Evolutionary conservation across 345 rosid genomes (phyloP).

Genomic region (Eucalyptus regnans): DNA sequence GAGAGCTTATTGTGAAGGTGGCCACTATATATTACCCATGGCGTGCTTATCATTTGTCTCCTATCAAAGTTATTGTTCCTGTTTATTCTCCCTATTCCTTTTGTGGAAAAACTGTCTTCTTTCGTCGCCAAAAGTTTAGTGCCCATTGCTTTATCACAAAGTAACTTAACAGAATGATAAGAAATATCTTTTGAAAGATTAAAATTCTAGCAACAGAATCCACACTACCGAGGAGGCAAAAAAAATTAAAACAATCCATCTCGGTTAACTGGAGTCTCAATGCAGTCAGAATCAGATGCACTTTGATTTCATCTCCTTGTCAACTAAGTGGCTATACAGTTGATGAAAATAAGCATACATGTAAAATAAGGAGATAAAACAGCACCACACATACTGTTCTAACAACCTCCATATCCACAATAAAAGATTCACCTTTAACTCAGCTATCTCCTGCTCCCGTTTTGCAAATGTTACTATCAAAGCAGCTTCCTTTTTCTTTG

Average conservation of each 20-base stretch:
- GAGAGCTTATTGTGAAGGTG: neutral
- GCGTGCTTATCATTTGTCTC: neutral
- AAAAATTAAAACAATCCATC: neutral
- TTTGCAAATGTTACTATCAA: conserved; percentile 92
- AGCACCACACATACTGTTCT: neutral
- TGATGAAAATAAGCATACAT: neutral
- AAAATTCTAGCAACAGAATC: neutral
- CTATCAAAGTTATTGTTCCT: neutral
- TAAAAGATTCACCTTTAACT: conserved; percentile 46
- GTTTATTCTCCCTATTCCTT: neutral
- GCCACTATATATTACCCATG: neutral
- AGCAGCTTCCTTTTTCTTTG: conserved; percentile 96
- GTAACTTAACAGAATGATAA: neutral
- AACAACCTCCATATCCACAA: neutral
- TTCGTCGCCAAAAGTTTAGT: neutral
- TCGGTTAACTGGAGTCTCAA: neutral
- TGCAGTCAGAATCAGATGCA: neutral
- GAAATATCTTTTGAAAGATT: neutral
- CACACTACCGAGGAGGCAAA: neutral
- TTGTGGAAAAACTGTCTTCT: neutral
- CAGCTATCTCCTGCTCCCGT: conserved; percentile 93
- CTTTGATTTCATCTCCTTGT: neutral
- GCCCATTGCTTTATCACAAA: neutral
- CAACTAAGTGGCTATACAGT: neutral
- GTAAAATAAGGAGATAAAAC: neutral